These are phyloP conservation scores for Tylopilus sp. DNA, from an alignment of 1,284 basidiomycete genomes.

Conservation along the genomic window DNA sequence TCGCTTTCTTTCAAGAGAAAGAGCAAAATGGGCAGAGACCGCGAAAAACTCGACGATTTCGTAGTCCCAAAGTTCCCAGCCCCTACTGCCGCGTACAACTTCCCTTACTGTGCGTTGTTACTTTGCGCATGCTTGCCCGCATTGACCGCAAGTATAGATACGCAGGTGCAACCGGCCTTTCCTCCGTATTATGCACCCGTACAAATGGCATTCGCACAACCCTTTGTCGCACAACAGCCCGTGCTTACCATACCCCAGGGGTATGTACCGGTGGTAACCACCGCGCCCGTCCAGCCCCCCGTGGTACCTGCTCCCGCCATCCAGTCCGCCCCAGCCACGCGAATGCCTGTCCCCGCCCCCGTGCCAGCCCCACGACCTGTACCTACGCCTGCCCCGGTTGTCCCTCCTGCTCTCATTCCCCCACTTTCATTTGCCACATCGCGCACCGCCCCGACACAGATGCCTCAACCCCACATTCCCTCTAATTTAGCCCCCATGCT, in stretches of 20 bases:
- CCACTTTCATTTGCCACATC: neutral
- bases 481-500: conserved; percentile 6
- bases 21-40: conserved; percentile 17
- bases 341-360: conserved; percentile 19
- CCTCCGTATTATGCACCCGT: conserved; percentile 32
- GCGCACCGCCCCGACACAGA: neutral
- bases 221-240: conserved; percentile 26
- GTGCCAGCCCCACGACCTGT: neutral
- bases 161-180: conserved; percentile 20
- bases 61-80: conserved; percentile 16
- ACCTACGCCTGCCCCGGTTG: neutral
- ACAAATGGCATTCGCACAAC: conserved; percentile 23
- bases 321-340: conserved; percentile 8
- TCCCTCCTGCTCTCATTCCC: no score
- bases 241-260: conserved; percentile 27
- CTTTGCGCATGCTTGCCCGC: neutral
- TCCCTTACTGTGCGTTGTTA: conserved; percentile 27
- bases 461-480: neutral
- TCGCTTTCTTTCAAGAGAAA: conserved; percentile 16
- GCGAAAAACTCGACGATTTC: conserved; percentile 18
- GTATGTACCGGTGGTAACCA: conserved; percentile 22
- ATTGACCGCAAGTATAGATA: conserved; percentile 16
- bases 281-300: conserved; percentile 17
- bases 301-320: conserved; percentile 1
- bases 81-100: conserved; percentile 12